These are phyloP conservation scores for Lasiodiplodia theobromae DNA, from an alignment of 2,329 filamentous ascomycete genomes.

Conservation along the genomic window DNA sequence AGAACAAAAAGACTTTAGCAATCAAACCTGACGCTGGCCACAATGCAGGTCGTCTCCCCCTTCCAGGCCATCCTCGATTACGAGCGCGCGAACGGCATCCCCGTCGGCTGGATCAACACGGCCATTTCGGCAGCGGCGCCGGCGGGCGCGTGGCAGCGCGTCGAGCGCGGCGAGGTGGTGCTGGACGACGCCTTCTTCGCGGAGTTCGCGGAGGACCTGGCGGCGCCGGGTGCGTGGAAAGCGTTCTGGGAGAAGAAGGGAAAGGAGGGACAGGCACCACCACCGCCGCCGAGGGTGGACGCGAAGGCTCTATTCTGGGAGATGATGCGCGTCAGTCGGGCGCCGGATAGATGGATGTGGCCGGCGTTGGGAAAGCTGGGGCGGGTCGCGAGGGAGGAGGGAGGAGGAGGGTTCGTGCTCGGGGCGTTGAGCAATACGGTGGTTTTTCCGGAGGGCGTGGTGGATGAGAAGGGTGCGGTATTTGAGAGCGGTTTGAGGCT, in stretches of 20 bases:
- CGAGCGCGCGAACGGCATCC: conserved; percentile 77
- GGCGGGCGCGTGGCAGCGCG: conserved; percentile 82
- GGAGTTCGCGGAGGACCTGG: conserved; percentile 78
- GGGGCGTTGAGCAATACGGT: conserved; percentile 91
- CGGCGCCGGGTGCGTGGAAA: conserved; percentile 71
- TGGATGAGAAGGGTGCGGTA: conserved; percentile 62
- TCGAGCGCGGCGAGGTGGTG: conserved; percentile 83
- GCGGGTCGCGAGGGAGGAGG: conserved; percentile 31
- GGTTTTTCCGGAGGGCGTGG: conserved; percentile 79
- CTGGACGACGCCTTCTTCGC: conserved; percentile 78
- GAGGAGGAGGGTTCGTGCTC: conserved; percentile 50
- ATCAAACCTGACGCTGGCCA: conserved; percentile 11
- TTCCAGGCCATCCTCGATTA: conserved; percentile 95
- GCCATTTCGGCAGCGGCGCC: conserved; percentile 82
- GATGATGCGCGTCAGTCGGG: conserved; percentile 81
- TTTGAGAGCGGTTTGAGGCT: conserved; percentile 33
- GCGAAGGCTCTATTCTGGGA: conserved; percentile 82
- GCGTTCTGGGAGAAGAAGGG: conserved; percentile 55
- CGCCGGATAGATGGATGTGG: conserved; percentile 85
- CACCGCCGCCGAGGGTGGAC: conserved; percentile 71
- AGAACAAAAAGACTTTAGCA: not conserved
- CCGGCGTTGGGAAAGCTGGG: conserved; percentile 75
- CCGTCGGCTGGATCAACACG: conserved; percentile 89
- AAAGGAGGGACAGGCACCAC: conserved; percentile 41
- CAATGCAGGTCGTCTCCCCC: conserved; percentile 78